Conservation (phyloP, 2,329 filamentous ascomycete genomes). For the Fusarium nurragi region DNA sequence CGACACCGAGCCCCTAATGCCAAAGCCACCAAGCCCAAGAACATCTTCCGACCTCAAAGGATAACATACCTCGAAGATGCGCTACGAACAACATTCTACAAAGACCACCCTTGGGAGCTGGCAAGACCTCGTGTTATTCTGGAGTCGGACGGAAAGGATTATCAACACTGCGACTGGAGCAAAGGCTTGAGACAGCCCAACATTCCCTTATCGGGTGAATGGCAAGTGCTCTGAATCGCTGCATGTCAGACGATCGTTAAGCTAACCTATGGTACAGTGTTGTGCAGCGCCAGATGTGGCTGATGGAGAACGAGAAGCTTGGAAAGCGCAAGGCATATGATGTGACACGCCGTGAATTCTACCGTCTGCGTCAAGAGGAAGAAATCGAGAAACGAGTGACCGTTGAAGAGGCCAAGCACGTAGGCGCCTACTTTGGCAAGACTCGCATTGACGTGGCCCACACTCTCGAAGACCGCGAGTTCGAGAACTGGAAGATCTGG, state of each 20-base stretch:
- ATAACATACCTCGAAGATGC: constrained; percentile 86
- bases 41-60: constrained; percentile 80
- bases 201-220: constrained; percentile 77
- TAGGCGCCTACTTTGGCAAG: constrained; percentile 90
- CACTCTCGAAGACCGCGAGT: constrained; percentile 81
- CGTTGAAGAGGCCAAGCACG: constrained; percentile 84
- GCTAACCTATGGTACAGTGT: constrained; percentile 68
- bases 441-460: constrained; percentile 78
- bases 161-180: constrained; percentile 81
- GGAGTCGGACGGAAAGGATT: constrained; percentile 86
- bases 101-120: constrained; percentile 96
- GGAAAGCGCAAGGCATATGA: constrained; percentile 81
- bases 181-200: constrained; percentile 76
- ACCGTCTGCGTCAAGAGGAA: constrained; percentile 80
- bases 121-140: constrained; percentile 86
- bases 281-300: constrained; percentile 87
- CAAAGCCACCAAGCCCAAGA: constrained; percentile 68
- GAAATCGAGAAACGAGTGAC: constrained; percentile 86
- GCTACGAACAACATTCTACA: constrained; percentile 84
- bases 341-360: constrained; percentile 87
- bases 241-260: neutral
- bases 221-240: constrained; percentile 21
- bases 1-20: constrained; percentile 54
- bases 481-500: constrained; percentile 87
- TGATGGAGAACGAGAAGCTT: constrained; percentile 74